Percentiles rank a stretch among this genome's conserved stretches.
phyloP scores from a whole-genome alignment of 2,329 filamentous ascomycete genomes.

The Endocalyx cinctus region DNA sequence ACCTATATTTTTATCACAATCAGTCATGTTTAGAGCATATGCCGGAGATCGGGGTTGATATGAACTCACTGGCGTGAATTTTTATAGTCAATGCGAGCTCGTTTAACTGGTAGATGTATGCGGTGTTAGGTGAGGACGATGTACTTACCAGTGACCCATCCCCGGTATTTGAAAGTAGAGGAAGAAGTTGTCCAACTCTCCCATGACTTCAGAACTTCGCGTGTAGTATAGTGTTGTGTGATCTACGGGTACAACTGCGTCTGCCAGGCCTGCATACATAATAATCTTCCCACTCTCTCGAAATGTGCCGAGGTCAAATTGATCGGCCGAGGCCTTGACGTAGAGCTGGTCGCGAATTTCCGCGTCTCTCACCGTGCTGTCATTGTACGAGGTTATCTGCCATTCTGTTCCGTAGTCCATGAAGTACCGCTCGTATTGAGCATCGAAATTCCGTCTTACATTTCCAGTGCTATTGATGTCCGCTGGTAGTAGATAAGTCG shows the following conservation, averaged over 20 bases:
- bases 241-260: slow-evolving; percentile 22
- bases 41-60: too few species aligned
- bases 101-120: too few species aligned
- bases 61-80: too few species aligned
- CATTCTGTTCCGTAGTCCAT: slow-evolving; percentile 19
- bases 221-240: slow-evolving; percentile 24
- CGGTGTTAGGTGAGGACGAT: too few species aligned
- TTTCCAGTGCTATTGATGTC: slow-evolving; percentile 11
- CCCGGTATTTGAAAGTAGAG: slow-evolving; percentile 40
- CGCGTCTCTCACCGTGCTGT: slow-evolving; percentile 19
- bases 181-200: slow-evolving; percentile 41
- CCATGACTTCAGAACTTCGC: slow-evolving; percentile 19
- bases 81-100: too few species aligned
- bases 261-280: slow-evolving; percentile 26
- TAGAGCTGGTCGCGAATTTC: slow-evolving; percentile 14
- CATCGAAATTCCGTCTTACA: slow-evolving; percentile 23
- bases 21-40: too few species aligned
- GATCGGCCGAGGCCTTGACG: slow-evolving; percentile 22
- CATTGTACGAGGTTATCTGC: slow-evolving; percentile 23
- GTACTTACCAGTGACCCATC: slow-evolving; percentile 45
- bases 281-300: slow-evolving; percentile 24
- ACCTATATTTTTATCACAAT: too few species aligned
- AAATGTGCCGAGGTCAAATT: slow-evolving; percentile 25
- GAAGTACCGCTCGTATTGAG: slow-evolving; percentile 22
- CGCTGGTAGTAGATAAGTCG: slow-evolving; percentile 20